These are phyloP conservation scores for Thalassiosira gravida DNA, from an alignment of 352 stramenopile species.

Conservation along the genomic window DNA sequence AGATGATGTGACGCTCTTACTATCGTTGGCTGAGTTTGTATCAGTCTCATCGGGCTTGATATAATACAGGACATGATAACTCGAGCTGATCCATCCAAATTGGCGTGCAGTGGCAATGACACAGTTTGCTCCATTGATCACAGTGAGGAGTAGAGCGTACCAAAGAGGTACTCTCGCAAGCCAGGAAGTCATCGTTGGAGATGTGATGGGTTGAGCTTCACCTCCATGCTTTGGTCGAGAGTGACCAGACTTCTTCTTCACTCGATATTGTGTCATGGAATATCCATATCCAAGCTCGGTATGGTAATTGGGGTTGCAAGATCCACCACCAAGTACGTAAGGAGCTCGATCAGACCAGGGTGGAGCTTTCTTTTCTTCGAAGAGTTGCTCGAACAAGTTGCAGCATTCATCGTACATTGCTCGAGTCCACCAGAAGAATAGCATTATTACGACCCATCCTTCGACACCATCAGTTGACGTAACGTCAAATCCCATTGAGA, in stretches of 20 bases:
- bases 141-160: no score
- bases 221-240: slow-evolving; percentile 2
- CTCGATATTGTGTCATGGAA: not conserved
- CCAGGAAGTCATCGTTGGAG: not conserved
- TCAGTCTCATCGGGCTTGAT: no score
- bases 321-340: not conserved
- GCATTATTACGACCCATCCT: not conserved
- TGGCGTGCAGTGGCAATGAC: no score
- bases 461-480: not conserved
- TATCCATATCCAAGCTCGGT: no score
- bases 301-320: no score
- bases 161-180: not conserved
- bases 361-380: not conserved
- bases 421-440: not conserved
- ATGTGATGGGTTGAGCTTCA: slow-evolving; percentile 5
- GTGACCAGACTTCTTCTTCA: slow-evolving; percentile 13
- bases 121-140: no score
- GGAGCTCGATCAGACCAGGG: not conserved
- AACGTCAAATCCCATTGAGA: not conserved
- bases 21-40: no score
- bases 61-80: no score
- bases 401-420: not conserved
- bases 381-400: not conserved
- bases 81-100: no score
- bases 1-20: no score